Evolutionary conservation across 1,284 basidiomycete genomes (phyloP).

Genomic region (Rhodotorula sp.): DNA sequence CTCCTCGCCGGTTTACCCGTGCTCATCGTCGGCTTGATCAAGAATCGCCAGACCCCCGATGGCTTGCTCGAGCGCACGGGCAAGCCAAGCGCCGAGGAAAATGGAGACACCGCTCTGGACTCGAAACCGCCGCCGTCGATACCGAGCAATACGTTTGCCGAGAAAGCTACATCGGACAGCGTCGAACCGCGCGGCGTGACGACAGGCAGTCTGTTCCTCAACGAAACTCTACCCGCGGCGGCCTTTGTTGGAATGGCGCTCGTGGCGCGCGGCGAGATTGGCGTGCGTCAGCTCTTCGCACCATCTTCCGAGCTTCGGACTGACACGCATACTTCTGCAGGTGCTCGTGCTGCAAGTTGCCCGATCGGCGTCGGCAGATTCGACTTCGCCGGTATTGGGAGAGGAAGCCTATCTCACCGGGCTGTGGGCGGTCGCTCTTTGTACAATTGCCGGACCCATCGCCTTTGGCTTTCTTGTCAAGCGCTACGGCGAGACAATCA

Average conservation of each 20-base stretch:
- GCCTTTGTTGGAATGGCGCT: slow-evolving; percentile 55
- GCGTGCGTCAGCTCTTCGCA: slow-evolving; percentile 46
- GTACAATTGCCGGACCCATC: slow-evolving; percentile 57
- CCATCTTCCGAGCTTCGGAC: slow-evolving; percentile 50
- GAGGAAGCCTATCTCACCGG: slow-evolving; percentile 55
- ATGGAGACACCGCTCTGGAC: neutral
- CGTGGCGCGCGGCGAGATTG: slow-evolving; percentile 60
- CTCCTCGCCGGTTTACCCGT: slow-evolving; percentile 51
- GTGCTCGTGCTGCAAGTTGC: slow-evolving; percentile 42
- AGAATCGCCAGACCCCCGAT: neutral
- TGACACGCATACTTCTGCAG: slow-evolving; percentile 56
- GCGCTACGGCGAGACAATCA: slow-evolving; percentile 46
- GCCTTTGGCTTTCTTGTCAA: slow-evolving; percentile 52
- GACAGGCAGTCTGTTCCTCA: neutral
- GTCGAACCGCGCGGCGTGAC: neutral
- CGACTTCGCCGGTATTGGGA: slow-evolving; percentile 44
- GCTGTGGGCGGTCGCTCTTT: slow-evolving; percentile 58
- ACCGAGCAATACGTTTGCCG: slow-evolving; percentile 1
- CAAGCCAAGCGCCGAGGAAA: neutral
- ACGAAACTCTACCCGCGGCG: slow-evolving; percentile 31
- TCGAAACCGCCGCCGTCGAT: neutral
- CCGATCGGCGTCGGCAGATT: slow-evolving; percentile 19
- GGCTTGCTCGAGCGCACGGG: too few relatives aligned
- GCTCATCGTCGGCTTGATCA: slow-evolving; percentile 42
- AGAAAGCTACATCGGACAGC: neutral